Evolutionary conservation across 768 basidiomycete species (phyloP), one percentile per base, ranked within the genome.

Genomic region (Xanthoconium stramineum): DNA sequence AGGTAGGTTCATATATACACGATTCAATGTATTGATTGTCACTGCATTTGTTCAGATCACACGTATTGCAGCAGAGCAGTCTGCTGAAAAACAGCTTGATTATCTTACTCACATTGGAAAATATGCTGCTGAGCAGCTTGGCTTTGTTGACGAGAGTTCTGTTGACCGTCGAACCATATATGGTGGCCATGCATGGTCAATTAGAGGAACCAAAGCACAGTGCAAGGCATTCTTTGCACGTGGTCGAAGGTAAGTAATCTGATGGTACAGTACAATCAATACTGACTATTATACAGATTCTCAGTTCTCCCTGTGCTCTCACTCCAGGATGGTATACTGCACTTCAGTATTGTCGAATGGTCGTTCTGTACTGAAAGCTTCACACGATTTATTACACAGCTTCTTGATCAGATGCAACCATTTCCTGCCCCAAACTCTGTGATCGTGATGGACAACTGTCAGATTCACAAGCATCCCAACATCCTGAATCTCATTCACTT

Each of bases 371-470:
- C 30, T 0, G 40, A 3, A 6, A 33, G 10, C 3, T 51, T 51
- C n/a, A n/a, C 15, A 30, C 2, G 33, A 35, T 35, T 35, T 6
- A 35, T 35, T 6, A 12, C 8, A 35, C 9, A 12, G 33, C 43
- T 69, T 0, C 53, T 68, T 8, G 47, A 51, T 3, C 11, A 51
- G 3, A 68, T 68, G 67, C 20, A 64, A 1, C 75, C 74, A 19
- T 78, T 67, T 62, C 75, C 74, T 0, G 67, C 61, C 3, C 59
- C 61, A 9, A 52, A 58, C 13, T 78, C 76, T 59, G 65, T 76
- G 5, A 62, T 78, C 29, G 64, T 78, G 1, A 52, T 78, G 37
- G 72, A 77, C 45, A 78, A 78, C 55, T 75, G 75, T 47, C 52
- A 62, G 2, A 78, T 78, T 46, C 76, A 78, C 33, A 35, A 35